Percentiles rank a stretch among this genome's conserved stretches.
Conservation (phyloP, 176 grass and related monocot species). For the Luzula sylvatica region DNA sequence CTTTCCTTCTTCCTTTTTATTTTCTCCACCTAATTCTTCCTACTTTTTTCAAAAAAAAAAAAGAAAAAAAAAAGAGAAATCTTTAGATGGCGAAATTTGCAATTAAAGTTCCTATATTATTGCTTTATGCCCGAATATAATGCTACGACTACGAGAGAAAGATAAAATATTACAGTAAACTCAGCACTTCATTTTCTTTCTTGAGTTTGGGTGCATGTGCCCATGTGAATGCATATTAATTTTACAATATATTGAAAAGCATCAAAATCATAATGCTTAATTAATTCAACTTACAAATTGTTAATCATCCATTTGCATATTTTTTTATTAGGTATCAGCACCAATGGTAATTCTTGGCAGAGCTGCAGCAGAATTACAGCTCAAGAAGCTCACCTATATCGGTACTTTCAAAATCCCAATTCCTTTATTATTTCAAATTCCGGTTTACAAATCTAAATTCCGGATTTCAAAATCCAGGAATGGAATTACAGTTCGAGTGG, state of each 20-base stretch:
- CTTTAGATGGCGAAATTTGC: no score
- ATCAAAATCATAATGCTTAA: no score
- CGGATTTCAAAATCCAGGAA: constrained; percentile 33
- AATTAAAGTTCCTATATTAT: no score
- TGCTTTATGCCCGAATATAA: background rate
- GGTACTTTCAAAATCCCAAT: constrained; percentile 32
- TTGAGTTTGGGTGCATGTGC: background rate
- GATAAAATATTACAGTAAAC: constrained; percentile 1
- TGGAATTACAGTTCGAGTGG: constrained; percentile 94
- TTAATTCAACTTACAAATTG: no score
- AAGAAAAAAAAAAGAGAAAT: no score
- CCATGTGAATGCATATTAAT: no score
- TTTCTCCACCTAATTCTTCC: background rate
- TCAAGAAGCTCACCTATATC: constrained; percentile 86
- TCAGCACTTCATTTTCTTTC: background rate
- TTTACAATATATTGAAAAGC: no score
- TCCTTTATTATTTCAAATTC: background rate
- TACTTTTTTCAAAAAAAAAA: no score
- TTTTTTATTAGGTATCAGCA: constrained; percentile 71
- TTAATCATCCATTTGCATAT: no score
- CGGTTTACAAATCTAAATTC: constrained; percentile 1
- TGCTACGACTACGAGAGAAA: background rate
- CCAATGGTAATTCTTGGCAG: constrained; percentile 58
- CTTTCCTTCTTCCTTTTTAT: background rate
- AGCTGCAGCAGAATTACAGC: constrained; percentile 73